Conservation (phyloP, 139 green algal genomes). For the Micractinium sp. region DNA sequence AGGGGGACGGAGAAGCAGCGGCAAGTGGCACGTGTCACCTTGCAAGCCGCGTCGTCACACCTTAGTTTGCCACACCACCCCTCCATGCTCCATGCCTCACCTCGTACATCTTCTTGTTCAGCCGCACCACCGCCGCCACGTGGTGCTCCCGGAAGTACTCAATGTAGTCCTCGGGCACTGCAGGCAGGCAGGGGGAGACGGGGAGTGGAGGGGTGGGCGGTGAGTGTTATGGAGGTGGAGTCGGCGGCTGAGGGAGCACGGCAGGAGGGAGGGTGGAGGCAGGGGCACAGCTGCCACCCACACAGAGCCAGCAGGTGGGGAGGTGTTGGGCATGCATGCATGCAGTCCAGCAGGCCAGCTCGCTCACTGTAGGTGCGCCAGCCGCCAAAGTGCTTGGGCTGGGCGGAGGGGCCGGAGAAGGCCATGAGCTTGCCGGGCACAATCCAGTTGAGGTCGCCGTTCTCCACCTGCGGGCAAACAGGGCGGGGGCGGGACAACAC, state of each 20-base stretch:
- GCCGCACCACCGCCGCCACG: constrained; percentile 80
- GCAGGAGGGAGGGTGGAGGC: too few species aligned
- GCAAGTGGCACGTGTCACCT: too few species aligned
- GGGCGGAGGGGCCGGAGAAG: constrained; percentile 78
- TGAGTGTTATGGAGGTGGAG: background rate
- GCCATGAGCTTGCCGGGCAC: constrained; percentile 92
- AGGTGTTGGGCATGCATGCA: background rate
- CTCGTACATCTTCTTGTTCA: constrained; percentile 96
- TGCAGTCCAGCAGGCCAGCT: background rate
- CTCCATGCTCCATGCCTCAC: constrained; percentile 27
- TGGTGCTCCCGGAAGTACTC: constrained; percentile 75
- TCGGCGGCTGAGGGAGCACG: background rate
- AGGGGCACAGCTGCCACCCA: too few species aligned
- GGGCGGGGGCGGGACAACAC: too few species aligned
- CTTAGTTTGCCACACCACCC: constrained; percentile 7
- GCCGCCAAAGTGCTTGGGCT: constrained; percentile 74
- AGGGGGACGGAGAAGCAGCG: too few species aligned
- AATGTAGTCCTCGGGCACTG: constrained; percentile 88
- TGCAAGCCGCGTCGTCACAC: too few species aligned
- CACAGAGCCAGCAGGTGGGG: background rate
- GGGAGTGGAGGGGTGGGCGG: too few species aligned
- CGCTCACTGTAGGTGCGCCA: constrained; percentile 72
- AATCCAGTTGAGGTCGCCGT: constrained; percentile 94
- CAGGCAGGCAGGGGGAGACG: background rate
- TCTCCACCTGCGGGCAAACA: constrained; percentile 71